Conservation (phyloP, 2,329 filamentous ascomycete species). For the Xylariomycetidae sp. region DNA sequence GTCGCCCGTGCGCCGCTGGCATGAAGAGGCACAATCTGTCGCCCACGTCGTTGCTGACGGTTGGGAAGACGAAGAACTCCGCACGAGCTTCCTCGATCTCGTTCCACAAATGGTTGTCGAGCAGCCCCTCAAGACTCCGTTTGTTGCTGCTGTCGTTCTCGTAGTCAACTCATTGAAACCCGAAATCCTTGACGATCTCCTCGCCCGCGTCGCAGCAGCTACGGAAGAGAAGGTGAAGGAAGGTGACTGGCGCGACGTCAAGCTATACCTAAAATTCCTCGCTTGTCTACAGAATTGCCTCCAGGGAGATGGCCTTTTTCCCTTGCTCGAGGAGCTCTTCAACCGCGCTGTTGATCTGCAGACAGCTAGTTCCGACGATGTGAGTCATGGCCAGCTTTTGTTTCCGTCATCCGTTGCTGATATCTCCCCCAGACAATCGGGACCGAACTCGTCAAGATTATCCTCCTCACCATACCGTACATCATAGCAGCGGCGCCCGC, state of each 20-base stretch:
- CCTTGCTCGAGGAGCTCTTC: slow-evolving; percentile 85
- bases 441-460: slow-evolving; percentile 93
- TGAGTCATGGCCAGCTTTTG: slow-evolving; percentile 41
- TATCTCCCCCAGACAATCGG: slow-evolving; percentile 49
- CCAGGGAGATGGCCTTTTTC: slow-evolving; percentile 80
- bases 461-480: slow-evolving; percentile 91
- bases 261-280: slow-evolving; percentile 83
- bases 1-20: slow-evolving; percentile 70
- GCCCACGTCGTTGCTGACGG: slow-evolving; percentile 76
- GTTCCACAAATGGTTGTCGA: slow-evolving; percentile 74
- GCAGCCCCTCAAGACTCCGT: slow-evolving; percentile 97
- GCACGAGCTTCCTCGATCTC: slow-evolving; percentile 67
- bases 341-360: slow-evolving; percentile 86
- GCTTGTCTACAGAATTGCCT: slow-evolving; percentile 79
- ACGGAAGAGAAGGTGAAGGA: slow-evolving; percentile 63
- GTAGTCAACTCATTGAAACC: slow-evolving; percentile 73
- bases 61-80: slow-evolving; percentile 78
- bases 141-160: slow-evolving; percentile 78
- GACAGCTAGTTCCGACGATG: slow-evolving; percentile 88
- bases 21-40: slow-evolving; percentile 72
- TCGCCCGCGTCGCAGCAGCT: slow-evolving; percentile 56
- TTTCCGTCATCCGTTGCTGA: not conserved
- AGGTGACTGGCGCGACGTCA: slow-evolving; percentile 86
- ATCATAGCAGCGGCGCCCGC: slow-evolving; percentile 67
- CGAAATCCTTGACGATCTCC: slow-evolving; percentile 67